Percentiles rank a stretch among this genome's conserved stretches.
phyloP scores from a whole-genome alignment of 805 yeast species.

The Lipomyces sp. region DNA sequence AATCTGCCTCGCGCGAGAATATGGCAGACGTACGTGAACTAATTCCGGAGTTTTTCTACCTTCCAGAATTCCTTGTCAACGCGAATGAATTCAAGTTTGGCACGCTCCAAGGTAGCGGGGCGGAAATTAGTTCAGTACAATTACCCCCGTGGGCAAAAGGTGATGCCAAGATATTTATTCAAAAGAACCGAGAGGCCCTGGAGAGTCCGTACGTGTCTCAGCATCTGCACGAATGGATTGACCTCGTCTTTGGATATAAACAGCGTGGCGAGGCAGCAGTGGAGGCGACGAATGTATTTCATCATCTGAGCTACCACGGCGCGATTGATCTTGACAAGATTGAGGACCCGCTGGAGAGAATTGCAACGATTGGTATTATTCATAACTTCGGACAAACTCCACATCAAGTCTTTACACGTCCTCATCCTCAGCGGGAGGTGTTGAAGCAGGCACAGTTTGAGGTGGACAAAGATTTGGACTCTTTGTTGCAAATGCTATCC shows the following conservation, averaged over 20 bases:
- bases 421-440: constrained; percentile 62
- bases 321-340: constrained; percentile 77
- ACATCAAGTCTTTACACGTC: constrained; percentile 64
- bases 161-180: constrained; percentile 74
- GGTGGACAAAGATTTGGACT: constrained; percentile 24
- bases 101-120: constrained; percentile 59
- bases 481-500: constrained; percentile 30
- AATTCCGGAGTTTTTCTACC: constrained; percentile 81
- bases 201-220: constrained; percentile 82
- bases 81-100: constrained; percentile 74
- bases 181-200: constrained; percentile 77
- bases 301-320: constrained; percentile 82
- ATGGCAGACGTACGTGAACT: constrained; percentile 88
- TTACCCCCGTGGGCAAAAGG: constrained; percentile 85
- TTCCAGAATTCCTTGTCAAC: constrained; percentile 78
- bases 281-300: constrained; percentile 73
- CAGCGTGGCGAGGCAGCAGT: constrained; percentile 76
- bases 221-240: constrained; percentile 82
- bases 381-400: constrained; percentile 96
- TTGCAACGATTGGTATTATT: constrained; percentile 80
- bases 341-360: constrained; percentile 70
- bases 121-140: constrained; percentile 60
- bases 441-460: constrained; percentile 27
- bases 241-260: constrained; percentile 77
- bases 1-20: constrained; percentile 74